These are phyloP conservation scores for Ganoderma meredithae DNA, from an alignment of 1,284 basidiomycete species.

Conservation along the genomic window DNA sequence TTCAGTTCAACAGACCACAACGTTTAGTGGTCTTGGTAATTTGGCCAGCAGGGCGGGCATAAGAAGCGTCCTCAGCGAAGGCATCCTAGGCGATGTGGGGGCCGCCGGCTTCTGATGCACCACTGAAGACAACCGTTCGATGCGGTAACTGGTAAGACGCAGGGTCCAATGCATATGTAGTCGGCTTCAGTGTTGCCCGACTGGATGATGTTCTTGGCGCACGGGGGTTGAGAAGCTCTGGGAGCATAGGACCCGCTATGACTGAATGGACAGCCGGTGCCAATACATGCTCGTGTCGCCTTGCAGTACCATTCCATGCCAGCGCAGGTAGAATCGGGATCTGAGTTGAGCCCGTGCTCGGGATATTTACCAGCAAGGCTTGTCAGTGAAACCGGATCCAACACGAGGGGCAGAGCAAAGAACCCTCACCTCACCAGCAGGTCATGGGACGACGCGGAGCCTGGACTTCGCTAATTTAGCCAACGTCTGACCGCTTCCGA, in stretches of 20 bases:
- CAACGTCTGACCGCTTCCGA: constrained; percentile 16
- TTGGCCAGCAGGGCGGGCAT: neutral
- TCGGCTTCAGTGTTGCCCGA: neutral
- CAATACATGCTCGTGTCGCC: neutral
- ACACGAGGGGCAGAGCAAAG: neutral
- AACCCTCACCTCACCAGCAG: neutral
- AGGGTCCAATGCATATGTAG: neutral
- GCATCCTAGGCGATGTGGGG: neutral
- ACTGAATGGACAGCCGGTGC: neutral
- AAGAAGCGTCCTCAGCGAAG: neutral
- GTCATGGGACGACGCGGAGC: constrained; percentile 18
- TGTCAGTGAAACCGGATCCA: neutral
- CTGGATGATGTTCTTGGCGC: constrained; percentile 4
- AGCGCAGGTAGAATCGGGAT: constrained; percentile 3
- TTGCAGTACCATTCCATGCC: constrained; percentile 2
- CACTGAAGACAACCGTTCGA: neutral
- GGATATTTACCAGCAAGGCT: neutral
- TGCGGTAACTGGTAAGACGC: neutral
- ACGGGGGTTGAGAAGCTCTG: neutral
- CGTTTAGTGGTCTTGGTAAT: neutral
- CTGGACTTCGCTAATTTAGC: neutral
- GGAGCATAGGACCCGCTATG: neutral
- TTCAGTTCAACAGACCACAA: neutral
- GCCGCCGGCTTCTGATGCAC: neutral
- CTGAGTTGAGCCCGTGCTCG: neutral